Evolutionary conservation across 2,329 filamentous ascomycete genomes (phyloP).

Genomic region (Cladobotryum protrusum): DNA sequence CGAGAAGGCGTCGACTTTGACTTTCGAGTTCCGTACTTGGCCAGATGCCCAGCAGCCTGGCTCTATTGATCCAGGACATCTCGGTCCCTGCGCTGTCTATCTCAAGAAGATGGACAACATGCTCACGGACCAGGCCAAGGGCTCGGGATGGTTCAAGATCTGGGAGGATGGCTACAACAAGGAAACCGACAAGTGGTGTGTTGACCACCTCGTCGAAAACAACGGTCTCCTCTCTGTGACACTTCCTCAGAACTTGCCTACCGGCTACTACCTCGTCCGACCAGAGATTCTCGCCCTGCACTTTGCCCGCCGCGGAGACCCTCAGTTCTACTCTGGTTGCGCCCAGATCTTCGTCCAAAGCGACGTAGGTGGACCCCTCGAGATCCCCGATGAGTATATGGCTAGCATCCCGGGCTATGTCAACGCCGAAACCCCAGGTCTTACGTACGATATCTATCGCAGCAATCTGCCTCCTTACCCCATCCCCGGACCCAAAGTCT

Average conservation of each 20-base stretch:
- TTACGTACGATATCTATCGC: slow-evolving; percentile 61
- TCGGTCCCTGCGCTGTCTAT: slow-evolving; percentile 68
- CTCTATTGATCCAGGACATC: slow-evolving; percentile 54
- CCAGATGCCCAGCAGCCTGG: slow-evolving; percentile 49
- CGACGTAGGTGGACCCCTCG: slow-evolving; percentile 38
- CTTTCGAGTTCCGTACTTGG: slow-evolving; percentile 60
- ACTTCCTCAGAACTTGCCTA: slow-evolving; percentile 54
- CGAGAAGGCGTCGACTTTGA: slow-evolving; percentile 48
- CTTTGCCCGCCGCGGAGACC: slow-evolving; percentile 49
- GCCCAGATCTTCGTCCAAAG: slow-evolving; percentile 60
- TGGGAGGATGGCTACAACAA: slow-evolving; percentile 62
- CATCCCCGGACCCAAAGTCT: slow-evolving; percentile 51
- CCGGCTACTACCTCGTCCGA: slow-evolving; percentile 65
- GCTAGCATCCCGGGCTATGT: slow-evolving; percentile 47
- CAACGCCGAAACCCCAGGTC: slow-evolving; percentile 43
- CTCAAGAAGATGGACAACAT: slow-evolving; percentile 62
- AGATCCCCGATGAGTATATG: slow-evolving; percentile 41
- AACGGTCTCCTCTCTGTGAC: slow-evolving; percentile 57
- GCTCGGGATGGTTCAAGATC: slow-evolving; percentile 73
- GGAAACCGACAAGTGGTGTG: slow-evolving; percentile 57
- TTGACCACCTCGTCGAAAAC: slow-evolving; percentile 59
- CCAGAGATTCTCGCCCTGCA: slow-evolving; percentile 66
- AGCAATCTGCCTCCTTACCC: slow-evolving; percentile 39
- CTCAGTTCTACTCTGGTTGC: slow-evolving; percentile 70
- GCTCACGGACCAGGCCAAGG: slow-evolving; percentile 44